Evolutionary conservation across 2,329 filamentous ascomycete genomes (phyloP).

Genomic region (Cytospora piceae): DNA sequence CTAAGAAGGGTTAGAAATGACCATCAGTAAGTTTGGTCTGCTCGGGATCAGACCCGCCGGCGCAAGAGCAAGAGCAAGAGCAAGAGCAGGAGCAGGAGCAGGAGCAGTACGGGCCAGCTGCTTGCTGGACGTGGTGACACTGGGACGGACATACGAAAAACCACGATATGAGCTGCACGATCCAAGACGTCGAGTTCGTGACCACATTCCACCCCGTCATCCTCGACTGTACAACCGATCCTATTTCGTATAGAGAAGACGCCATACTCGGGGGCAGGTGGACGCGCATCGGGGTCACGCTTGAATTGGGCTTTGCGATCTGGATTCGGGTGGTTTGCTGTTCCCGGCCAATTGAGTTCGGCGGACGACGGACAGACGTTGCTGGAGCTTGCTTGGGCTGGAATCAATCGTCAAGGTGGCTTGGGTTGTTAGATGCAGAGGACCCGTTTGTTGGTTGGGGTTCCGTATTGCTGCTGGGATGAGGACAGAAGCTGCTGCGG

Average conservation of each 20-base stretch:
- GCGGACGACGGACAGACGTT: constrained; percentile 18
- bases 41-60: neutral
- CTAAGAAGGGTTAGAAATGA: constrained; percentile 35
- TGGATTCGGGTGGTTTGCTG: neutral
- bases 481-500: neutral
- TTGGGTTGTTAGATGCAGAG: neutral
- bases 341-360: constrained; percentile 2
- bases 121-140: neutral
- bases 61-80: neutral
- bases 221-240: constrained; percentile 28
- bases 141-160: constrained; percentile 36
- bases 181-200: constrained; percentile 31
- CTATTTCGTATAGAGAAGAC: constrained; percentile 25
- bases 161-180: constrained; percentile 34
- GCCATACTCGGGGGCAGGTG: constrained; percentile 20
- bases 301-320: neutral
- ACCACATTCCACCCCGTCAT: constrained; percentile 32
- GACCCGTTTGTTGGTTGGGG: neutral
- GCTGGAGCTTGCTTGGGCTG: neutral
- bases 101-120: neutral
- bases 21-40: neutral
- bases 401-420: neutral
- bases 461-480: neutral
- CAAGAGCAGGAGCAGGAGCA: too few species aligned
- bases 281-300: constrained; percentile 17